A percentile compares a stretch with the other conserved stretches of the same genome.
Conservation (phyloP, 169 alveolate species). For the Plasmodium vinckei region DNA sequence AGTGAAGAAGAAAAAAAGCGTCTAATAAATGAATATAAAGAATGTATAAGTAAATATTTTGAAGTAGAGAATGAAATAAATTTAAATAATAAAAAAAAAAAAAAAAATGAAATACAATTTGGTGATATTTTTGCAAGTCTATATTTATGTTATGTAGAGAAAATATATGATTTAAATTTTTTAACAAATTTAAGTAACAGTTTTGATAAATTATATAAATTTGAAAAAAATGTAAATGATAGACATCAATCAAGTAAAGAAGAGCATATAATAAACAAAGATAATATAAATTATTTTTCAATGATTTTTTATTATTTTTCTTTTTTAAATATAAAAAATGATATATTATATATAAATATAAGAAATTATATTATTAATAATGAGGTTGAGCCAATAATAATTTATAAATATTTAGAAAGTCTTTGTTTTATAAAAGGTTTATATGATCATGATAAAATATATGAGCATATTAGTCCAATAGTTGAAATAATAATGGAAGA, state of each 20-base stretch:
- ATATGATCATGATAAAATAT: slow-evolving; percentile 7
- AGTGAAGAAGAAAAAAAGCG: slow-evolving; percentile 5
- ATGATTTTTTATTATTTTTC: slow-evolving; percentile 68
- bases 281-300: slow-evolving; percentile 23
- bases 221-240: no score
- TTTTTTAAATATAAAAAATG: slow-evolving; percentile 41
- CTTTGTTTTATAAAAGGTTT: slow-evolving; percentile 16
- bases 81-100: not conserved
- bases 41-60: not conserved
- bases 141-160: slow-evolving; percentile 61
- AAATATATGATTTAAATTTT: slow-evolving; percentile 44
- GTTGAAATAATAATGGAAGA: slow-evolving; percentile 32
- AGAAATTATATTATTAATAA: slow-evolving; percentile 30
- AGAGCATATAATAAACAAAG: slow-evolving; percentile 10
- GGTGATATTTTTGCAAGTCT: slow-evolving; percentile 36
- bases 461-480: slow-evolving; percentile 20
- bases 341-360: slow-evolving; percentile 27
- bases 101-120: slow-evolving; percentile 15
- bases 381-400: slow-evolving; percentile 40
- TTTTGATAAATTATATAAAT: slow-evolving; percentile 28
- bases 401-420: slow-evolving; percentile 61
- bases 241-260: not conserved
- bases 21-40: slow-evolving; percentile 26
- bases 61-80: not conserved
- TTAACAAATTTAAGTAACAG: slow-evolving; percentile 24